Conservation (phyloP, 768 basidiomycete species). For the Mycena filopes region DNA sequence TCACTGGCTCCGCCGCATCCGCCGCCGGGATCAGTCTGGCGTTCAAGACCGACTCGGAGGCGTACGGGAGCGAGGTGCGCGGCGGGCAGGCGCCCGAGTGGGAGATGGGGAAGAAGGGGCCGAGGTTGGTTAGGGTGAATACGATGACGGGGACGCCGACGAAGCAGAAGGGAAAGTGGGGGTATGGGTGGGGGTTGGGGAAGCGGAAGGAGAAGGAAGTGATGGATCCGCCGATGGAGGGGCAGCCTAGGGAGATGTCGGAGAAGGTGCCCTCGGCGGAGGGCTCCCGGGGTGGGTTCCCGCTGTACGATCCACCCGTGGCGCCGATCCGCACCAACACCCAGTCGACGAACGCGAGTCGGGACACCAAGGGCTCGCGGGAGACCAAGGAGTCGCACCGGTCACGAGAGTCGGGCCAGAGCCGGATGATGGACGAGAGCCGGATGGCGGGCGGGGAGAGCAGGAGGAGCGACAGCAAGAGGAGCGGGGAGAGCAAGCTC, state of each 20-base stretch:
- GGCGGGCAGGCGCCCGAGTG: slow-evolving; percentile 46
- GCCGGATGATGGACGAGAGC: slow-evolving; percentile 36
- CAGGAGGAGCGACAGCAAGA: too few species aligned
- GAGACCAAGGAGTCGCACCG: slow-evolving; percentile 14
- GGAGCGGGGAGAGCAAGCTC: slow-evolving; percentile 51
- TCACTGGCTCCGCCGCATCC: slow-evolving; percentile 52
- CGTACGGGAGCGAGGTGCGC: slow-evolving; percentile 55
- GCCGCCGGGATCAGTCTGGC: slow-evolving; percentile 48
- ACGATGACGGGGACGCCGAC: slow-evolving; percentile 66
- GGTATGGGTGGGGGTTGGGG: slow-evolving; percentile 79
- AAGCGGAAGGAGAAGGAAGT: slow-evolving; percentile 61
- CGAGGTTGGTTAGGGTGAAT: slow-evolving; percentile 58
- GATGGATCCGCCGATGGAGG: slow-evolving; percentile 36
- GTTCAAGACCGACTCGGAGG: slow-evolving; percentile 71
- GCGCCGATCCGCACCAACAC: slow-evolving; percentile 50
- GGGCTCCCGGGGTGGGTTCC: slow-evolving; percentile 42
- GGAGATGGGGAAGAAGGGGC: slow-evolving; percentile 50
- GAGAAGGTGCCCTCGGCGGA: slow-evolving; percentile 44
- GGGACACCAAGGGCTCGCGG: slow-evolving; percentile 25
- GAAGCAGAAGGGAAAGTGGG: slow-evolving; percentile 56
- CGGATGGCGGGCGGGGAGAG: slow-evolving; percentile 42
- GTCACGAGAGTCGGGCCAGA: slow-evolving; percentile 19
- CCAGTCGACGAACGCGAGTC: slow-evolving; percentile 50
- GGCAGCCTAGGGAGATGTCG: slow-evolving; percentile 26
- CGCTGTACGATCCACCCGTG: slow-evolving; percentile 51